These are phyloP conservation scores for Fusarium sp. DNA, from an alignment of 2,329 filamentous ascomycete species.

Conservation along the genomic window DNA sequence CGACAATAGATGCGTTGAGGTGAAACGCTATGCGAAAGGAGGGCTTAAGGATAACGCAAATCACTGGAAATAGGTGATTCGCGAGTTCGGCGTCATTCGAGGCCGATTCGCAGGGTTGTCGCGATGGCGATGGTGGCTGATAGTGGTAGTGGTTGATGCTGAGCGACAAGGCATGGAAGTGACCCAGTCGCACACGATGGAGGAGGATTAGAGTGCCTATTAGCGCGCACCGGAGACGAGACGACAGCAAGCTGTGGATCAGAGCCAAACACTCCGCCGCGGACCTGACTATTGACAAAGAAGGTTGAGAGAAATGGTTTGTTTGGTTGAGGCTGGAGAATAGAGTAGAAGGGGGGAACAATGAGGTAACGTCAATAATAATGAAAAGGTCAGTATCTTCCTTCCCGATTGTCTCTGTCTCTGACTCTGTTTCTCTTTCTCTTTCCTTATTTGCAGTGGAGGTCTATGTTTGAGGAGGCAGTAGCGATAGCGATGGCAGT, in stretches of 20 bases:
- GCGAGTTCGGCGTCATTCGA: constrained; percentile 15
- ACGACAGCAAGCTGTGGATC: constrained; percentile 42
- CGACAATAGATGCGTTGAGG: constrained; percentile 27
- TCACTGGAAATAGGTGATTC: constrained; percentile 6
- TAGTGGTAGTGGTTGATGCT: constrained; percentile 32
- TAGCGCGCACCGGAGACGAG: constrained; percentile 29
- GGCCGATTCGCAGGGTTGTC: constrained; percentile 29
- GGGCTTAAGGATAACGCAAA: constrained; percentile 9
- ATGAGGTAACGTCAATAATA: neutral
- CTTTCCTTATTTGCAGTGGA: constrained; percentile 15
- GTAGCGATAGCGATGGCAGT: neutral
- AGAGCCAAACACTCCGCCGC: constrained; percentile 44
- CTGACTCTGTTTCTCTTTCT: constrained; percentile 4
- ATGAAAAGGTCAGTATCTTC: neutral
- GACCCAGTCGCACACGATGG: constrained; percentile 32
- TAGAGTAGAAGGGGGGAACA: neutral
- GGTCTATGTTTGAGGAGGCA: neutral
- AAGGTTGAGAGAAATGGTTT: constrained; percentile 9
- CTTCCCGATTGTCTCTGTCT: neutral
- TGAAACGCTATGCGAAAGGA: constrained; percentile 6
- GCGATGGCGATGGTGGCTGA: constrained; percentile 36
- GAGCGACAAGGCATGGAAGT: constrained; percentile 37
- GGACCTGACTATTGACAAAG: constrained; percentile 33
- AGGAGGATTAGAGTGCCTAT: constrained; percentile 23
- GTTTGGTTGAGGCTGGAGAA: neutral